Evolutionary conservation across 2,329 filamentous ascomycete genomes (phyloP).

Genomic region (Diaporthe sp.): DNA sequence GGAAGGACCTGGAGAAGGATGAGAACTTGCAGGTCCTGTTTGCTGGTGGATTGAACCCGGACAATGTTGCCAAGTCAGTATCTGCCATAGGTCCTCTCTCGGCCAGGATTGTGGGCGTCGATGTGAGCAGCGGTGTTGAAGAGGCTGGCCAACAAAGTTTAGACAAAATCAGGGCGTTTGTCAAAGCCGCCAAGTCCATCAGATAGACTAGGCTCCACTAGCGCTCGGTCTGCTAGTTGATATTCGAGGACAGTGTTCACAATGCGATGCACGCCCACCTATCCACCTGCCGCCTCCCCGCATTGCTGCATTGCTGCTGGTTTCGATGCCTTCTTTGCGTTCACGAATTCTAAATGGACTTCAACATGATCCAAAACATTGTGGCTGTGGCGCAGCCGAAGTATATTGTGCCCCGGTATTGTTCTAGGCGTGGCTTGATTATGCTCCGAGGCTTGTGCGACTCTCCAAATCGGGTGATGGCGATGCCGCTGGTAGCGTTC

Average conservation of each 20-base stretch:
- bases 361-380: not conserved
- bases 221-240: not conserved
- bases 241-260: not conserved
- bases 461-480: not conserved
- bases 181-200: slow-evolving; percentile 78
- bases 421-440: not conserved
- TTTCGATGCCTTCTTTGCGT: not conserved
- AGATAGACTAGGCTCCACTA: slow-evolving; percentile 56
- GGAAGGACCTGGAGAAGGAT: slow-evolving; percentile 75
- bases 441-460: not conserved
- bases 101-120: slow-evolving; percentile 81
- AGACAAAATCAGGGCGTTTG: slow-evolving; percentile 84
- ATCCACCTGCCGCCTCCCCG: not conserved
- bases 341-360: not conserved
- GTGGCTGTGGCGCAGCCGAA: slow-evolving; percentile 6
- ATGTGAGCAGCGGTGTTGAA: slow-evolving; percentile 96
- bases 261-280: not conserved
- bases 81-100: slow-evolving; percentile 71
- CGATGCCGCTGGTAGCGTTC: not conserved
- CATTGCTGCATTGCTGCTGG: not conserved
- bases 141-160: slow-evolving; percentile 84
- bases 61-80: slow-evolving; percentile 81
- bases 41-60: slow-evolving; percentile 85
- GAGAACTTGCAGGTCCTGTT: slow-evolving; percentile 81
- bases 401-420: not conserved